Evolutionary conservation across 2,329 filamentous ascomycete genomes (phyloP).

Genomic region (Incumbomyces delicatus): DNA sequence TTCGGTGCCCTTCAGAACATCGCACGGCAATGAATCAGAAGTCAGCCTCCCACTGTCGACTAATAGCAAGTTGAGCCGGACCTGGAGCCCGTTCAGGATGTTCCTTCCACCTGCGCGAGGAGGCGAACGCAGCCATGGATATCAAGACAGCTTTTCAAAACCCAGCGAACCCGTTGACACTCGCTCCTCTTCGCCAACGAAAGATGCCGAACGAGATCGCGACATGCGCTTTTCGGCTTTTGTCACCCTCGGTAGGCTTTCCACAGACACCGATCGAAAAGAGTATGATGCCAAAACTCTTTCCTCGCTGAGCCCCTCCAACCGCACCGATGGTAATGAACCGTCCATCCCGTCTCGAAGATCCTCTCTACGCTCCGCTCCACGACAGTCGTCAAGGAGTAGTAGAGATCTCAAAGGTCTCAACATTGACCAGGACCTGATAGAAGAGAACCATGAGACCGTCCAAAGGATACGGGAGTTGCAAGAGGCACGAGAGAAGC

Average conservation of each 20-base stretch:
- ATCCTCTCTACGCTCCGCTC: slow-evolving; percentile 26
- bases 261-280: background rate
- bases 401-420: slow-evolving; percentile 42
- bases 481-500: slow-evolving; percentile 46
- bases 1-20: background rate
- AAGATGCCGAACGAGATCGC: background rate
- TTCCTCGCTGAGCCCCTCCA: slow-evolving; percentile 11
- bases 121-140: background rate
- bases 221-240: slow-evolving; percentile 5
- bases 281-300: background rate
- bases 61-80: slow-evolving; percentile 4
- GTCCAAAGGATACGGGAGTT: slow-evolving; percentile 49
- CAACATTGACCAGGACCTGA: slow-evolving; percentile 30
- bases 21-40: slow-evolving; percentile 3
- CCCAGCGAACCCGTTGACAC: background rate
- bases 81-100: slow-evolving; percentile 3
- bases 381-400: slow-evolving; percentile 37
- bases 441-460: slow-evolving; percentile 46
- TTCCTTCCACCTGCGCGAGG: background rate
- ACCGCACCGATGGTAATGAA: slow-evolving; percentile 13
- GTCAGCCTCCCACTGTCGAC: slow-evolving; percentile 3
- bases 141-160: background rate
- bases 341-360: slow-evolving; percentile 48
- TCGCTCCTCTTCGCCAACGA: background rate
- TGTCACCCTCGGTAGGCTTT: slow-evolving; percentile 1